phyloP scores from a whole-genome alignment of 495 filamentous ascomycete species.

The Penicillium lividum region DNA sequence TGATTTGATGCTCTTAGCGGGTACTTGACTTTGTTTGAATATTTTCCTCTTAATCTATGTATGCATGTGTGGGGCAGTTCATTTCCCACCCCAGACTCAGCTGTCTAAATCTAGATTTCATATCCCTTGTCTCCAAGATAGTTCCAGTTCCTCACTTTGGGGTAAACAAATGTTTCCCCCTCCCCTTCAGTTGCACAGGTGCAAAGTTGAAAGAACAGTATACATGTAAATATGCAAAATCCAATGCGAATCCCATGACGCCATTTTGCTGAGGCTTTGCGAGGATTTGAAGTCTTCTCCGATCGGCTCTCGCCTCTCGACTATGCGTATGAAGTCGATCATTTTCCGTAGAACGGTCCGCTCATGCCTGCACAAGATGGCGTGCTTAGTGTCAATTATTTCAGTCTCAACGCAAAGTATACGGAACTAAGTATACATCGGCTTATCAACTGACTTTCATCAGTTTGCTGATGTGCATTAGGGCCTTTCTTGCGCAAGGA shows the following conservation, averaged over 20 bases:
- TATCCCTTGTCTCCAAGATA: neutral
- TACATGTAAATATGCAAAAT: neutral
- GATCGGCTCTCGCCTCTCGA: slow-evolving; percentile 27
- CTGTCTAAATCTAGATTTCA: too few relatives aligned
- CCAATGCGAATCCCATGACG: slow-evolving; percentile 15
- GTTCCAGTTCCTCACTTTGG: neutral
- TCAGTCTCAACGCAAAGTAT: neutral
- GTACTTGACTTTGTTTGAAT: too few relatives aligned
- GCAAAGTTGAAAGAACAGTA: too few relatives aligned
- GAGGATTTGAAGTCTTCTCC: neutral
- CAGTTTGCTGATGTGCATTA: slow-evolving; percentile 12
- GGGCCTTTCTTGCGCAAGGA: slow-evolving; percentile 19
- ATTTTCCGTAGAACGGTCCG: neutral
- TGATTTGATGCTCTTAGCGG: too few relatives aligned
- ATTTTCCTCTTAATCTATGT: too few relatives aligned
- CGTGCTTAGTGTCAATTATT: slow-evolving; percentile 16
- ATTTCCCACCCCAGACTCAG: neutral
- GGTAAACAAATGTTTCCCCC: neutral
- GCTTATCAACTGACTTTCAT: slow-evolving; percentile 13
- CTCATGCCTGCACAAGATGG: slow-evolving; percentile 10
- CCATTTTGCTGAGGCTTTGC: slow-evolving; percentile 10
- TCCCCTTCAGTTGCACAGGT: neutral
- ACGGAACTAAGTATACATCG: too few relatives aligned
- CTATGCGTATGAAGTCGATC: slow-evolving; percentile 2
- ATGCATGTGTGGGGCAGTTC: neutral